Evolutionary conservation across 106 monocot species (phyloP).

Genomic region (Phalaenopsis equestris): DNA sequence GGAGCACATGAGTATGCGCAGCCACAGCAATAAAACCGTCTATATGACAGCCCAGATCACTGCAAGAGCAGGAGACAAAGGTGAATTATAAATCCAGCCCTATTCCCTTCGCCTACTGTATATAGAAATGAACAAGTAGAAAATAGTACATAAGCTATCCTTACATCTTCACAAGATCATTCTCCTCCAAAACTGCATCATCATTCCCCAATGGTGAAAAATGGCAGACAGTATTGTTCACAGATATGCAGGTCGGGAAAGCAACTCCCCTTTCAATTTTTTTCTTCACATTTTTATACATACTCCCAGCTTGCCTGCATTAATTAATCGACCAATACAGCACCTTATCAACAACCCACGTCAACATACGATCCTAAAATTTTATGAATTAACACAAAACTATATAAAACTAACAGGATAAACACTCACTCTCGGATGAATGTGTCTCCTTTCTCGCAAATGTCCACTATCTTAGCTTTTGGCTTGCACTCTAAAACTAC

Average conservation of each 20-base stretch:
- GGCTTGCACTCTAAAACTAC: constrained; percentile 17
- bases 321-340: background rate
- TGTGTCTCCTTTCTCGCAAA: constrained; percentile 21
- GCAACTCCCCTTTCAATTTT: constrained; percentile 93
- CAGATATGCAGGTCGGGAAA: constrained; percentile 85
- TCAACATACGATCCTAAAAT: background rate
- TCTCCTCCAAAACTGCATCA: constrained; percentile 63
- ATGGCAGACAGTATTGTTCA: constrained; percentile 85
- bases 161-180: constrained; percentile 80
- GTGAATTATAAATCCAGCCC: background rate
- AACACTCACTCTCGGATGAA: constrained; percentile 52
- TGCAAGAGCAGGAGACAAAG: constrained; percentile 6
- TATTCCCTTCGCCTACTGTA: too few species aligned
- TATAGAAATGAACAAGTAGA: too few species aligned
- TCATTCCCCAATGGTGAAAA: constrained; percentile 72
- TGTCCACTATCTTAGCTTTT: constrained; percentile 18
- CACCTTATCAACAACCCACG: background rate
- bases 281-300: constrained; percentile 94
- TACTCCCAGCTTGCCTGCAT: constrained; percentile 74
- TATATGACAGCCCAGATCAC: constrained; percentile 69
- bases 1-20: constrained; percentile 52
- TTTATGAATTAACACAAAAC: background rate
- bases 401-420: background rate
- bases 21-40: constrained; percentile 73
- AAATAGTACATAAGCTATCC: background rate